Evolutionary conservation across 305 asterid species (phyloP), one percentile per base, ranked within the genome.

Genomic region (Nicotiana rustica): DNA sequence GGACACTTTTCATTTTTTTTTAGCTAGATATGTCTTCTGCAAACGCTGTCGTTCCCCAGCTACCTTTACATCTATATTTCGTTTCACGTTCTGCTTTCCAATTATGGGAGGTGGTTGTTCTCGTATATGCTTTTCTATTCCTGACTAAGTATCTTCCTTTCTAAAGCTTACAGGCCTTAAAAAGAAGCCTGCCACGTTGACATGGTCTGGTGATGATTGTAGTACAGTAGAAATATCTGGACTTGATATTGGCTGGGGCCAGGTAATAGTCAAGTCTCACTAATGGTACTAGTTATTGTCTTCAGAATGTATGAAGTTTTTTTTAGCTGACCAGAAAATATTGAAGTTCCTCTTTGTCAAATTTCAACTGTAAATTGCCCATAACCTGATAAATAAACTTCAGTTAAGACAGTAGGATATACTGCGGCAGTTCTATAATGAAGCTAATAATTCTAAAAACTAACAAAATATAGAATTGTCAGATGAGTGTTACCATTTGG

Each of bases 221-320:
- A 82, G 90, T 10, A 83, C 86, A 2, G 99, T 94, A 49, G 98
- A 94, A 86, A 78, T 96, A 78, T 94, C 98, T 31, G 99, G 99
- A 64, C 98, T 96, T 82, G 99, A 96, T 87, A 86, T 96, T 82
- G 99, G 99, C 44, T 96, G 99, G 99, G 98, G 99, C 78, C 97
- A 93, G 99, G 99, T 96, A 94, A 88, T 84, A 78, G 25, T 82
- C 65, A 47, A 80, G 35, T 80, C 71, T 82, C 60, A 55, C 49
- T 55, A 49, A 18, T 47, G 5, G 67, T 15, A 13, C 0, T 60
- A 12, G n/a, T 56, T 55, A 0, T 25, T 59, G 21, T 62, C 62
- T n/a, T 47, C 35, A 57, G 57, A 83, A 36, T 3, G 69, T 76
- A 21, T 33, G 56, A 19, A 67, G 66, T 0, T 62, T 65, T 31